phyloP scores from a whole-genome alignment of 768 basidiomycete genomes.

The Agaricus blazei region DNA sequence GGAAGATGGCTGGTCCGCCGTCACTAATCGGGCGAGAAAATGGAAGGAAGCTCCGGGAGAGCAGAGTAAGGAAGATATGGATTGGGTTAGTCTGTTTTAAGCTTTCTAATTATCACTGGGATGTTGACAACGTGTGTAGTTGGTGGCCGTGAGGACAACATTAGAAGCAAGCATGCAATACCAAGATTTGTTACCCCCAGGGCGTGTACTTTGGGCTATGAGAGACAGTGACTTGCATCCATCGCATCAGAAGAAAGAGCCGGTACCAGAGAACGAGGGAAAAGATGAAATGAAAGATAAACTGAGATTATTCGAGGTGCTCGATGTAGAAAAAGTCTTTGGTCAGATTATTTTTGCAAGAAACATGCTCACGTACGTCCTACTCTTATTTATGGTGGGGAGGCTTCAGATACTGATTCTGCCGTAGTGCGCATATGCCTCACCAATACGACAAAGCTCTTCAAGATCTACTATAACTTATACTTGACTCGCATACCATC shows the following conservation, averaged over 20 bases:
- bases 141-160: constrained; percentile 76
- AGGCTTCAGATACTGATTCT: background rate
- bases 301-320: constrained; percentile 71
- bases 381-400: background rate
- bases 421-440: constrained; percentile 63
- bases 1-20: constrained; percentile 49
- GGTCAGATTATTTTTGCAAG: constrained; percentile 75
- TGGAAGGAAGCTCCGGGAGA: constrained; percentile 47
- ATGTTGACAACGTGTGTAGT: constrained; percentile 36
- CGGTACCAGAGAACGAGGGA: background rate
- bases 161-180: constrained; percentile 81
- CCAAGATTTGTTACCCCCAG: constrained; percentile 70
- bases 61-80: constrained; percentile 47
- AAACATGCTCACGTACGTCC: constrained; percentile 69
- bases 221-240: constrained; percentile 67
- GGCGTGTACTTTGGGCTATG: constrained; percentile 75
- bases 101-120: background rate
- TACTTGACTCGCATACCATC: background rate
- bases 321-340: constrained; percentile 74
- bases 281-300: constrained; percentile 32
- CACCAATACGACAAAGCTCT: constrained; percentile 76
- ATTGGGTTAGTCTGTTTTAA: constrained; percentile 38
- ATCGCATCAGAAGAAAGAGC: constrained; percentile 36
- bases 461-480: constrained; percentile 54
- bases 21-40: constrained; percentile 43